Evolutionary conservation across 139 green algal genomes (phyloP).

Genomic region (Volvox africanus): DNA sequence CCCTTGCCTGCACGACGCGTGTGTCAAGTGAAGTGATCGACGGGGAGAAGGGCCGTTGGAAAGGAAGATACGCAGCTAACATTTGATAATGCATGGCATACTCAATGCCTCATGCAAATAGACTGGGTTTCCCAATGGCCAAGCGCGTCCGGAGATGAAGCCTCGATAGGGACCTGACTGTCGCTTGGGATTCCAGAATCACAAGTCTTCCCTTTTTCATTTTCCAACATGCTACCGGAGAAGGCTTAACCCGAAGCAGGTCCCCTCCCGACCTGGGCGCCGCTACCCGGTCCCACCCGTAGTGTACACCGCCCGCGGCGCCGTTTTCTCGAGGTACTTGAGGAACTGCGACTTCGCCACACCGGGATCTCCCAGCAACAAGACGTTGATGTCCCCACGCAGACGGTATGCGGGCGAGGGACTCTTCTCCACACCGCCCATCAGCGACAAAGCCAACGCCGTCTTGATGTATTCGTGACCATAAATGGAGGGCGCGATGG

Average conservation of each 20-base stretch:
- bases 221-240: too few relatives aligned
- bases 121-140: too few relatives aligned
- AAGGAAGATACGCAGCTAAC: too few relatives aligned
- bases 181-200: too few relatives aligned
- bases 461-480: conserved; percentile 98
- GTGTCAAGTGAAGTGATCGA: too few relatives aligned
- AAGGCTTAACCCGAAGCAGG: not conserved
- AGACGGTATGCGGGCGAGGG: conserved; percentile 76
- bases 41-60: too few relatives aligned
- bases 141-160: too few relatives aligned
- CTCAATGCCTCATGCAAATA: too few relatives aligned
- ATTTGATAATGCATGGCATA: too few relatives aligned
- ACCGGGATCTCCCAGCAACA: conserved; percentile 97
- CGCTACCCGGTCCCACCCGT: conserved; percentile 70
- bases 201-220: too few relatives aligned
- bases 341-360: conserved; percentile 98
- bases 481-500: conserved; percentile 98
- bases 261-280: not conserved
- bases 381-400: conserved; percentile 98
- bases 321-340: conserved; percentile 98
- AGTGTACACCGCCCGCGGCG: conserved; percentile 94
- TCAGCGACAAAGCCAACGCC: conserved; percentile 93
- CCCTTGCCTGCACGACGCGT: conserved; percentile 87
- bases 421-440: conserved; percentile 92
- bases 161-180: too few relatives aligned